Conservation (phyloP, 805 yeast genomes). For the Cyberlindnera mrakii region DNA sequence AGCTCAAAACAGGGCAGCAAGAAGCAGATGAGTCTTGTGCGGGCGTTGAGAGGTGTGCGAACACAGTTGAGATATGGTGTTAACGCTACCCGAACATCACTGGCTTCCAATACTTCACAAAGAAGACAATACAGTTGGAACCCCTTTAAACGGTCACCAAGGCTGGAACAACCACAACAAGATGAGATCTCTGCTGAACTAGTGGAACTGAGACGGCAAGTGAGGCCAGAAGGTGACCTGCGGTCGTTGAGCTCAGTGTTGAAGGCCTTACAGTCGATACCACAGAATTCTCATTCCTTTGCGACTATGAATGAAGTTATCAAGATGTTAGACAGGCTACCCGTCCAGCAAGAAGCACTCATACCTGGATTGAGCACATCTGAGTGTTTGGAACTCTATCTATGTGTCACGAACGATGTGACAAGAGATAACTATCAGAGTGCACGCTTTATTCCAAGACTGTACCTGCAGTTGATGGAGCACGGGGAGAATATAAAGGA, state of each 20-base stretch:
- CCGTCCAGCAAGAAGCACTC: background rate
- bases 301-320: constrained; percentile 14
- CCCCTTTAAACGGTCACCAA: constrained; percentile 6
- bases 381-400: constrained; percentile 8
- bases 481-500: constrained; percentile 1
- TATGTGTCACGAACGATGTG: constrained; percentile 6
- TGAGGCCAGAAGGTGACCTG: background rate
- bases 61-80: too few relatives aligned
- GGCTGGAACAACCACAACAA: constrained; percentile 1
- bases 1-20: too few relatives aligned
- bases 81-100: too few relatives aligned
- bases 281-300: constrained; percentile 3
- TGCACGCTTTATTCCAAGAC: constrained; percentile 20
- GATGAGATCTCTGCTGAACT: constrained; percentile 1
- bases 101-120: too few relatives aligned
- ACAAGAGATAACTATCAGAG: constrained; percentile 14
- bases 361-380: constrained; percentile 7
- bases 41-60: too few relatives aligned
- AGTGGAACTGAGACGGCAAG: constrained; percentile 4
- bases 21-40: too few relatives aligned
- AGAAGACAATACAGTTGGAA: constrained; percentile 2
- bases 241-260: constrained; percentile 1
- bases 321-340: constrained; percentile 10
- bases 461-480: constrained; percentile 16
- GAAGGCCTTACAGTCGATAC: background rate